Base-by-base conservation (phyloP, 306 rosid genomes). In the Castanea mollissima region DNA sequence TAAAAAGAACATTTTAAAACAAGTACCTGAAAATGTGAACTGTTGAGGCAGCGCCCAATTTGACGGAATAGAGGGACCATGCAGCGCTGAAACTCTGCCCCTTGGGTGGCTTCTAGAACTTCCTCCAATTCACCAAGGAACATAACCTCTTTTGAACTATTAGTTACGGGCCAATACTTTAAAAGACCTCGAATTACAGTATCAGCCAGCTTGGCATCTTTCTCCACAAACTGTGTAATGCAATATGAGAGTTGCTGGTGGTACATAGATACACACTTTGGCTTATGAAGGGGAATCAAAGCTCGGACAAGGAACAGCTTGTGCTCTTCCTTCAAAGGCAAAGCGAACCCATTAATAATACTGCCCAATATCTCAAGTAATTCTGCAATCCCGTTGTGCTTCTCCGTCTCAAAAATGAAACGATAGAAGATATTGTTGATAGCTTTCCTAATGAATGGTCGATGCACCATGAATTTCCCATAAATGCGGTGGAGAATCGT, bases 261-360 rank as follows among this genome's bases (percentile, higher is more conserved):
- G 74, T 89, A 89, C 86, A 87, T 77, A 25, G 91, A 63, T 35
- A 82, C 85, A 67, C 85, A 87, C 78, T 85, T 90, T 52, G 93
- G 93, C 81, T 87, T 90, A 83, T 90, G 93, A 76, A 90, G 93
- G 54, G 93, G 93, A 59, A 90, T 84, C 86, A 90, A 67, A 2
- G 85, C 88, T 0, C 87, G 93, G 64, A 78, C 87, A 63, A 90
- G 93, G 83, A 90, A 90, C 72, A 90, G 78, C 83, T 87, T 90
- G 85, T 90, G 93, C 85, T 90, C 93, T 82, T 87, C 93, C 86
- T 87, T 90, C 76, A 90, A 87, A 73, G 93, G 91, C 81, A 90
- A 80, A 78, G 91, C 91, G 68, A 90, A 89, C 19, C 93, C 93
- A 65, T 89, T 89, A 58, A 89, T 83, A 58, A 89, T 85, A 78